phyloP scores from a whole-genome alignment of 2,329 filamentous ascomycete genomes.

The Beauveria australis region DNA sequence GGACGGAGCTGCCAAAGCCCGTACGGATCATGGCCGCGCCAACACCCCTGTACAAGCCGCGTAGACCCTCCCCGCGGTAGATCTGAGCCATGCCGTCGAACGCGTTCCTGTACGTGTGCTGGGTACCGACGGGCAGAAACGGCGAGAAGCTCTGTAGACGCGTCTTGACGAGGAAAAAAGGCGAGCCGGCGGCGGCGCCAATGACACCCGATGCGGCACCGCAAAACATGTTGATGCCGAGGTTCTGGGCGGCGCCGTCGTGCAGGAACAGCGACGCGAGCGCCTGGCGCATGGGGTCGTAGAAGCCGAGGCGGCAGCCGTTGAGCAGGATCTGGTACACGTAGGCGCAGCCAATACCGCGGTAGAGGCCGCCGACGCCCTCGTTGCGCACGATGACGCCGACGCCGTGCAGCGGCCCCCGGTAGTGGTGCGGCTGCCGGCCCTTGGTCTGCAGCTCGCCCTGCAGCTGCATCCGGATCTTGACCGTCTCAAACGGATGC shows the following conservation, averaged over 20 bases:
- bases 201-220: slow-evolving; percentile 84
- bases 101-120: slow-evolving; percentile 84
- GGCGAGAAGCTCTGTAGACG: slow-evolving; percentile 89
- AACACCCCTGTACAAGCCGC: slow-evolving; percentile 82
- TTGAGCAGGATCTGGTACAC: slow-evolving; percentile 95
- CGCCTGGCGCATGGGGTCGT: slow-evolving; percentile 79
- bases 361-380: slow-evolving; percentile 74
- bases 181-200: slow-evolving; percentile 85
- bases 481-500: slow-evolving; percentile 97
- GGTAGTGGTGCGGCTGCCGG: slow-evolving; percentile 80
- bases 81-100: slow-evolving; percentile 77
- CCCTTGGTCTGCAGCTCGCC: slow-evolving; percentile 86
- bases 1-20: slow-evolving; percentile 90
- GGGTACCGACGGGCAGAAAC: slow-evolving; percentile 90
- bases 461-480: slow-evolving; percentile 95
- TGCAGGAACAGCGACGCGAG: slow-evolving; percentile 63
- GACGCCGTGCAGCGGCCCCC: slow-evolving; percentile 84
- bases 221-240: slow-evolving; percentile 88
- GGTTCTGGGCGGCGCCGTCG: slow-evolving; percentile 67
- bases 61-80: slow-evolving; percentile 65
- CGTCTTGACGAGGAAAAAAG: slow-evolving; percentile 97
- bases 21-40: slow-evolving; percentile 92
- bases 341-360: slow-evolving; percentile 86
- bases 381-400: slow-evolving; percentile 86
- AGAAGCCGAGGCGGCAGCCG: slow-evolving; percentile 93